phyloP scores from a whole-genome alignment of 2,329 filamentous ascomycete genomes.

The Colletotrichum sansevieriae region DNA sequence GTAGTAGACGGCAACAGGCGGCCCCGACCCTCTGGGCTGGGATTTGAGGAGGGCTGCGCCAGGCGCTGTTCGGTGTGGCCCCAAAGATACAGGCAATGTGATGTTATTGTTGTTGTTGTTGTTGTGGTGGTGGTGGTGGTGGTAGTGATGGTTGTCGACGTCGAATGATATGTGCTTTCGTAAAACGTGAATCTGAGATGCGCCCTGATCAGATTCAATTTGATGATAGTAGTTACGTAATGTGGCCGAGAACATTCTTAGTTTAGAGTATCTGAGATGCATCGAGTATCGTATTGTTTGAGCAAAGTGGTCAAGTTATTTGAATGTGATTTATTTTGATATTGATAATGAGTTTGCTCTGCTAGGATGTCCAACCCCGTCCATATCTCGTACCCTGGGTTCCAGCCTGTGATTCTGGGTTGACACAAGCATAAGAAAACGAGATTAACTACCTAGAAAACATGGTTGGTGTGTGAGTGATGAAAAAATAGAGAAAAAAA shows the following conservation, averaged over 20 bases:
- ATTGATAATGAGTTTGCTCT: conserved; percentile 33
- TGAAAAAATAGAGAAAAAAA: conserved; percentile 14
- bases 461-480: conserved; percentile 1
- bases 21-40: conserved; percentile 38
- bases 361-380: conserved; percentile 30
- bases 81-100: neutral
- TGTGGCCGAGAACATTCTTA: neutral
- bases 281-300: neutral
- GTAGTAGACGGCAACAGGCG: conserved; percentile 28
- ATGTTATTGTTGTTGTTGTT: conserved; percentile 4
- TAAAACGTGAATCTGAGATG: neutral
- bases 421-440: conserved; percentile 23
- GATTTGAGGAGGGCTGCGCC: conserved; percentile 32
- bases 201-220: neutral
- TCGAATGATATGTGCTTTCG: neutral
- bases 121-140: neutral
- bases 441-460: conserved; percentile 30
- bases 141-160: neutral
- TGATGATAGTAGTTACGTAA: neutral
- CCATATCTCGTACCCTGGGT: conserved; percentile 31
- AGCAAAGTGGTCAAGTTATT: neutral
- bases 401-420: conserved; percentile 39
- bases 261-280: no score
- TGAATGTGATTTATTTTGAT: conserved; percentile 15
- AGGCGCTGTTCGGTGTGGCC: conserved; percentile 23